Evolutionary conservation across 106 monocot genomes (phyloP).

Genomic region (Apostasia shenzhenica): DNA sequence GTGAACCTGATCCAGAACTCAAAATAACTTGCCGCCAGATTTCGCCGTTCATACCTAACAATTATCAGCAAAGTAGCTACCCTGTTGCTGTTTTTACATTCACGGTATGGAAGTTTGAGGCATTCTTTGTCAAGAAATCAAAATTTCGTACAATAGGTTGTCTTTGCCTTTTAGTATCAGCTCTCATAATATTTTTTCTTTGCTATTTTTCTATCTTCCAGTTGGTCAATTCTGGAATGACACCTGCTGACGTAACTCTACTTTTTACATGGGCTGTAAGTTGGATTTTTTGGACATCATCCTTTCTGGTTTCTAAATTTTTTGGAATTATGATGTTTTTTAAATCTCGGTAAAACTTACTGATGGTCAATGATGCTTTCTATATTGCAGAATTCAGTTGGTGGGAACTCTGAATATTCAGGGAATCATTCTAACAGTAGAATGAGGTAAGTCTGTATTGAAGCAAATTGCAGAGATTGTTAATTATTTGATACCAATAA

Average conservation of each 20-base stretch:
- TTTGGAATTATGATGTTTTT: background rate
- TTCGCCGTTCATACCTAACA: slow-evolving; percentile 92
- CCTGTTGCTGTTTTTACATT: slow-evolving; percentile 83
- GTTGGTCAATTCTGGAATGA: slow-evolving; percentile 63
- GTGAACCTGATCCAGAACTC: slow-evolving; percentile 85
- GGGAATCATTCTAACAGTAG: slow-evolving; percentile 71
- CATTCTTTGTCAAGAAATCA: background rate
- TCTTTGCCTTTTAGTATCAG: background rate
- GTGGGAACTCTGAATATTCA: slow-evolving; percentile 73
- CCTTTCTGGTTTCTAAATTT: background rate
- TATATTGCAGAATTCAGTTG: slow-evolving; percentile 74
- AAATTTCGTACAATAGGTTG: background rate
- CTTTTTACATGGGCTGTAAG: slow-evolving; percentile 98
- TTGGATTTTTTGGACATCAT: background rate
- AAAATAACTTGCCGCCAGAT: slow-evolving; percentile 89
- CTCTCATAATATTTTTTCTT: background rate
- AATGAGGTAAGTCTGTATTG: slow-evolving; percentile 43
- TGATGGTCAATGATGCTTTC: background rate
- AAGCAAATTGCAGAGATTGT: background rate
- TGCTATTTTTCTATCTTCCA: slow-evolving; percentile 13
- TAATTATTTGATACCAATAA: background rate
- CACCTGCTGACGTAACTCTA: slow-evolving; percentile 65
- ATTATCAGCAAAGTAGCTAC: slow-evolving; percentile 75
- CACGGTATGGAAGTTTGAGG: slow-evolving; percentile 28
- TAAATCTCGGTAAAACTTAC: background rate